Base-by-base conservation (phyloP, 352 stramenopile genomes). In the Peronospora farinosa region DNA sequence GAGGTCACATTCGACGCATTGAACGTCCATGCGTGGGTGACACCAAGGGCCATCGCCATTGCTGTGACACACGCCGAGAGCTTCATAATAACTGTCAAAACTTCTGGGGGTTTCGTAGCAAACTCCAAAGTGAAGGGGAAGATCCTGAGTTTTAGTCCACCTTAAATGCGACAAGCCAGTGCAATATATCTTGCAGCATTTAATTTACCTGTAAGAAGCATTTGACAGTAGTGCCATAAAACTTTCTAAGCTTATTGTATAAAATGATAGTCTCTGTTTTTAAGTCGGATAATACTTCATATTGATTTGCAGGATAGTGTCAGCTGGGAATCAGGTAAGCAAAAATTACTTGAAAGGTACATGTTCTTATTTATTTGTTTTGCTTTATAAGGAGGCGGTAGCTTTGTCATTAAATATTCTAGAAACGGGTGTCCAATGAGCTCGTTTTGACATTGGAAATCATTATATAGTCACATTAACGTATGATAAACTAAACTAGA, bases 11-110 rank as follows among this genome's bases (percentile, higher is more conserved):
- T 51, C 23, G 60, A 64, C 16, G 38, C 50, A 21, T 79, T 61
- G 36, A 79, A 65, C 19, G 40, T 69, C 66, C 63, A 72, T 9
- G 63, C 58, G 39, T 52, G 31, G 10, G 56, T 19, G 36, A 46
- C 44, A 8, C 42, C 41, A 0, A 57, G 33, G 9, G 51, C 54
- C 28, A 72, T 38, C 33, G 57, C 50, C 47, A 72, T 47, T 30
- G 38, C 46, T 32, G 55, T 15, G 25, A 56, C 31, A 17, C 40
- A 65, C 5, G 40, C 46, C 1, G 44, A 58, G n/a, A 69, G 23
- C 53, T 69, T 69, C 59, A 72, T 72, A 9, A 16, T 30, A 23
- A 28, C 47, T 4, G 19, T 27, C 23, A 27, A 27, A 27, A 27
- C 3, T 2, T 5, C 23, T 27, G 23, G 23, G 23, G 23, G 23